phyloP scores from a whole-genome alignment of 2,329 filamentous ascomycete genomes.

The Aspergillus proliferans region DNA sequence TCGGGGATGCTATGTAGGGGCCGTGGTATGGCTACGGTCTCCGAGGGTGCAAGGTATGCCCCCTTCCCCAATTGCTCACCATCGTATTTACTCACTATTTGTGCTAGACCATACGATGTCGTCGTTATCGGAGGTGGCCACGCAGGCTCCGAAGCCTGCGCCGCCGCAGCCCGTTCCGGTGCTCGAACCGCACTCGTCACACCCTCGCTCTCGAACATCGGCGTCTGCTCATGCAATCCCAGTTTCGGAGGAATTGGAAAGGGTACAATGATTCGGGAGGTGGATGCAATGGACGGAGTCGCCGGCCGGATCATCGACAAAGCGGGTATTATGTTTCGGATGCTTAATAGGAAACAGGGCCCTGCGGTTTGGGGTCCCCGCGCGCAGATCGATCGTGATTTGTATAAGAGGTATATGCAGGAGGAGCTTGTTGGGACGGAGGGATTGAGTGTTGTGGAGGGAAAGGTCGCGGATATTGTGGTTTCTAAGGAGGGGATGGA shows the following conservation, averaged over 20 bases:
- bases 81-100: conserved; percentile 3
- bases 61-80: neutral
- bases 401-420: conserved; percentile 88
- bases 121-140: conserved; percentile 94
- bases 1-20: conserved; percentile 11
- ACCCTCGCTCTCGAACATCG: conserved; percentile 79
- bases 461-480: conserved; percentile 88
- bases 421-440: conserved; percentile 73
- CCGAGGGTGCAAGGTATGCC: conserved; percentile 30
- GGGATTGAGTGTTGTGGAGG: conserved; percentile 73
- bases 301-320: conserved; percentile 86
- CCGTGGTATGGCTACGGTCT: conserved; percentile 36
- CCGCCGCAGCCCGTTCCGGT: conserved; percentile 81
- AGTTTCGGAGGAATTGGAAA: conserved; percentile 99
- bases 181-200: conserved; percentile 87
- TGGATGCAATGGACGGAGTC: conserved; percentile 89
- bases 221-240: conserved; percentile 93
- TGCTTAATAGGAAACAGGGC: conserved; percentile 82
- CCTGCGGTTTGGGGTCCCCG: conserved; percentile 95
- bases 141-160: conserved; percentile 87
- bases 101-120: conserved; percentile 70
- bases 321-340: conserved; percentile 86
- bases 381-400: conserved; percentile 84
- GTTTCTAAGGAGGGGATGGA: conserved; percentile 52
- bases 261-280: conserved; percentile 88